phyloP scores from a whole-genome alignment of 73 alveolate genomes.

The Stentor coeruleus region DNA sequence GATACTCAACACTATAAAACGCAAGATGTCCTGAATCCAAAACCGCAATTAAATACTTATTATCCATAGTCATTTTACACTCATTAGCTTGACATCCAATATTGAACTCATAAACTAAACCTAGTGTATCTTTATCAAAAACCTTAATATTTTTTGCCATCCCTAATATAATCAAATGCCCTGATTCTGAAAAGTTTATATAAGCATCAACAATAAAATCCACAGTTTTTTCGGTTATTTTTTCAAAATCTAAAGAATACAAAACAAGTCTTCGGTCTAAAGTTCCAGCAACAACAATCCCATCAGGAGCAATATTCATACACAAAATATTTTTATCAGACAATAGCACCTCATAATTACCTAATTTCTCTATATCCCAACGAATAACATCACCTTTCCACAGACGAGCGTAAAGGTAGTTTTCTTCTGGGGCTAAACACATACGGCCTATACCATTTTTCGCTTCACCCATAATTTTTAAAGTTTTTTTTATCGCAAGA shows the following conservation, averaged over 20 bases:
- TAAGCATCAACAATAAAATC: neutral
- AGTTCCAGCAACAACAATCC: neutral
- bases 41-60: neutral
- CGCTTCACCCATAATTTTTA: neutral
- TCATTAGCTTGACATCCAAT: neutral
- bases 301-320: neutral
- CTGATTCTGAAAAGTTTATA: neutral
- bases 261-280: neutral
- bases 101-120: neutral
- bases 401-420: neutral
- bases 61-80: neutral
- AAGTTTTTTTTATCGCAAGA: neutral
- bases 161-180: neutral
- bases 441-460: neutral
- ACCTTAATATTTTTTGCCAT: neutral
- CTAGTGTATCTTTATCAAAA: neutral
- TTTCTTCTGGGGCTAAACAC: neutral
- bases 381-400: neutral
- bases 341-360: neutral
- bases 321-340: neutral
- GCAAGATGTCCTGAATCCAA: neutral
- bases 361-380: neutral
- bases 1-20: neutral
- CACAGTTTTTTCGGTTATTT: neutral
- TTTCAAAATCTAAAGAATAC: neutral